Evolutionary conservation across 2,329 filamentous ascomycete species (phyloP), one percentile per base, ranked within the genome.

Genomic region (Alternaria ethzedia): DNA sequence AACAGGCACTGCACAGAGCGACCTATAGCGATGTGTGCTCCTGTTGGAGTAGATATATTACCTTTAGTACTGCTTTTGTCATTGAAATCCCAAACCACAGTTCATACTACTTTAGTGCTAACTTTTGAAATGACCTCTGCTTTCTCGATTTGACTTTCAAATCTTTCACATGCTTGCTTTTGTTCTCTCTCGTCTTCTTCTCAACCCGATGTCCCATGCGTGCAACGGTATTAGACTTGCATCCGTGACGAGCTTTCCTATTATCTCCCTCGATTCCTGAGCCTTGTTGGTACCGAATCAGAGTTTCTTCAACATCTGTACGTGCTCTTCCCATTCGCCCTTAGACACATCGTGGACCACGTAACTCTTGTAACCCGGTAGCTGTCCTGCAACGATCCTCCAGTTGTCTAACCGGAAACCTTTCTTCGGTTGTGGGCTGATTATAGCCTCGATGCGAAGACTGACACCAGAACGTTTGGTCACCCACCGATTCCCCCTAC

Each of bases 81-180:
- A 0, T 0, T 36, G 15, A 9, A n/a, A 36, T n/a, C 3, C 7
- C 30, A 32, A 32, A 6, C 6, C 30, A 32, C 3, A 8, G 1
- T 15, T 7, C 30, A 15, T 15, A 8, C 8, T 8, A 32, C 6
- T 2, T 32, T 7, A 0, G 13, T 36, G 15, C 15, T 41, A n/a
- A n/a, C 32, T 17, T 41, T 17, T 41, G 8, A 10, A 41, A 10
- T 17, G 8, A 41, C 36, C 36, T 6, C n/a, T 10, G n/a, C 15
- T 41, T 41, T 41, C 15, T 17, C 4, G 3, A 41, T 9, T 17
- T 2, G 36, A 17, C 36, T 11, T 11, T 17, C 3, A 0, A 17
- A 17, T 41, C 4, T 17, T 41, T 17, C 36, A 5, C 6, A 11
- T 41, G 9, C 36, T 41, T 41, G 36, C 15, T 17, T 41, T 17